phyloP scores from a whole-genome alignment of 225 moss, liverwort and hornwort genomes.

The Bryum argenteum region DNA sequence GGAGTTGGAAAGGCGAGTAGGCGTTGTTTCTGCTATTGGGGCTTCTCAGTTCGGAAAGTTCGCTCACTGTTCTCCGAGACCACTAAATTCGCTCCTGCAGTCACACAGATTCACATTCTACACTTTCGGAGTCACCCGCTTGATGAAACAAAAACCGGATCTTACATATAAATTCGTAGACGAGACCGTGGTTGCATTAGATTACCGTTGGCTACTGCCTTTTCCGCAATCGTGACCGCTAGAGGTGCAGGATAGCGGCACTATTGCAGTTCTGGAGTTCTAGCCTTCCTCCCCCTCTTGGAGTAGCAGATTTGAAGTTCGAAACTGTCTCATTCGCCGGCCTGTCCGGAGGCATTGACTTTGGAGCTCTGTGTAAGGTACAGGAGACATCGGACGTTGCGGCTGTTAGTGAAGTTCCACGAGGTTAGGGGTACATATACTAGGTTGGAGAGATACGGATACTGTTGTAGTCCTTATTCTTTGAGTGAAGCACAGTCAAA shows the following conservation, averaged over 20 bases:
- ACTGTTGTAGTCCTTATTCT: neutral
- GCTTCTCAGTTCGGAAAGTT: neutral
- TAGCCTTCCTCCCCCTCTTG: no score
- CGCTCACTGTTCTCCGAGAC: neutral
- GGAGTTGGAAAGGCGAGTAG: slow-evolving; percentile 9
- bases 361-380: neutral
- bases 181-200: no score
- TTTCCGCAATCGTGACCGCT: no score
- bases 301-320: neutral
- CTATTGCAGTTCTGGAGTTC: no score
- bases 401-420: no score
- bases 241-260: neutral
- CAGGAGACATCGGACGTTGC: neutral
- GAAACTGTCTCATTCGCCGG: neutral
- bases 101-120: neutral
- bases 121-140: neutral
- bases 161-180: neutral
- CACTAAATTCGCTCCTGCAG: neutral
- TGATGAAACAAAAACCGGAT: neutral
- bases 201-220: neutral
- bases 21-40: neutral
- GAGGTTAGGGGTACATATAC: no score
- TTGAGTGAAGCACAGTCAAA: neutral
- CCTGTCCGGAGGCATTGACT: no score
- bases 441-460: no score